phyloP scores from a whole-genome alignment of 148 eudicot genomes.

The Camellia lanceoleosa region DNA sequence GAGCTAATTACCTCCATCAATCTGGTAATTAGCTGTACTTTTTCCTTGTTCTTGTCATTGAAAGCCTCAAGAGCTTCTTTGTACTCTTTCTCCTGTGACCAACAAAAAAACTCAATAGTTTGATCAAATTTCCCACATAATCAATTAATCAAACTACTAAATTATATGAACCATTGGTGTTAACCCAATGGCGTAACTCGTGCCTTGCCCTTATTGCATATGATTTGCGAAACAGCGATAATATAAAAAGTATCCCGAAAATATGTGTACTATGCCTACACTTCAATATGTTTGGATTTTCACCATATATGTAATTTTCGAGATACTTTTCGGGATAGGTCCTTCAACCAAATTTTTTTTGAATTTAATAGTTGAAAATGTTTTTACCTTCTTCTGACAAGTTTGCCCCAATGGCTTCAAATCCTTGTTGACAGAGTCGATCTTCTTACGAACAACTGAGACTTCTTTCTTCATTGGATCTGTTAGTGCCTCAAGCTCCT shows the following conservation, averaged over 20 bases:
- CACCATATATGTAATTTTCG: background rate
- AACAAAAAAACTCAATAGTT: background rate
- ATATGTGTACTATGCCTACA: too few species aligned
- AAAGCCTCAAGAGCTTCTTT: slow-evolving; percentile 82
- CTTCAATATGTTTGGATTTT: too few species aligned
- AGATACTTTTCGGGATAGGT: background rate
- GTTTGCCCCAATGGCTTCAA: slow-evolving; percentile 76
- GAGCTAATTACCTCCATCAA: slow-evolving; percentile 67
- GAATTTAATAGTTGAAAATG: background rate
- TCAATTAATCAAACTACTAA: background rate
- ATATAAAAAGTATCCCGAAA: too few species aligned
- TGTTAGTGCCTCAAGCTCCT: slow-evolving; percentile 76
- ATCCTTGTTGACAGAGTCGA: slow-evolving; percentile 80
- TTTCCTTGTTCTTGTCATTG: slow-evolving; percentile 92
- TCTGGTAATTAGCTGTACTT: slow-evolving; percentile 77
- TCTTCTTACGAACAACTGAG: slow-evolving; percentile 71
- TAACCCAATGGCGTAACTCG: too few species aligned
- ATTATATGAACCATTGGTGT: too few species aligned
- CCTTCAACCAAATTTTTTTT: background rate
- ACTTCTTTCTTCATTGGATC: slow-evolving; percentile 91
- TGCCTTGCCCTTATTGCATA: too few species aligned
- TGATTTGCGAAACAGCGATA: too few species aligned
- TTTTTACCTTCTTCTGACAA: slow-evolving; percentile 87
- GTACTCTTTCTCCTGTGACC: slow-evolving; percentile 71
- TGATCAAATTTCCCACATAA: background rate